phyloP scores from a whole-genome alignment of 2,329 filamentous ascomycete genomes.

The Alternaria dauci region DNA sequence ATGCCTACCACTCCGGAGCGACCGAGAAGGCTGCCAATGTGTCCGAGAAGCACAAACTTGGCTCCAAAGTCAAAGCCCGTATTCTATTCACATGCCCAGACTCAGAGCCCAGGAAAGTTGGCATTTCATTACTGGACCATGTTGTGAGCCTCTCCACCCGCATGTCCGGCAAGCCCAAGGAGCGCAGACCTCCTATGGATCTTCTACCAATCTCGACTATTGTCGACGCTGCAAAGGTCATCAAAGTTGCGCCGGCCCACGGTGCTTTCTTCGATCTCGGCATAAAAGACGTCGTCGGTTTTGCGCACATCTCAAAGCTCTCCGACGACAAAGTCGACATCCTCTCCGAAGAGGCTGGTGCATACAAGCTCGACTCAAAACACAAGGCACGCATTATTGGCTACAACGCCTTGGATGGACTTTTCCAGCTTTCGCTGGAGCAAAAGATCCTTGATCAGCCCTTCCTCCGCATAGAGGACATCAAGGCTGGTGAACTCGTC shows the following conservation, averaged over 20 bases:
- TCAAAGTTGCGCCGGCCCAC: constrained; percentile 78
- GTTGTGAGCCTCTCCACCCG: constrained; percentile 69
- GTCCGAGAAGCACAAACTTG: constrained; percentile 80
- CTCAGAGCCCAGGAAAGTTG: constrained; percentile 81
- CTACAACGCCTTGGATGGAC: constrained; percentile 85
- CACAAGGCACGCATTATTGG: constrained; percentile 85
- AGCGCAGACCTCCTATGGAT: constrained; percentile 64
- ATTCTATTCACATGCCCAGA: constrained; percentile 87
- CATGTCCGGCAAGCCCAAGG: constrained; percentile 47
- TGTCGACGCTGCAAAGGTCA: constrained; percentile 79
- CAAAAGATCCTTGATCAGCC: constrained; percentile 82
- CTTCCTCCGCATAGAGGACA: constrained; percentile 90
- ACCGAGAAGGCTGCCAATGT: constrained; percentile 74
- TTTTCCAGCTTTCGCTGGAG: constrained; percentile 87
- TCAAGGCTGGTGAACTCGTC: constrained; percentile 81
- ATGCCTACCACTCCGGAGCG: constrained; percentile 85
- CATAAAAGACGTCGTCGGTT: constrained; percentile 74
- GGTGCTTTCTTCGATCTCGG: constrained; percentile 83
- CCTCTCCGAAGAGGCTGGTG: constrained; percentile 77
- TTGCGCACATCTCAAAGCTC: constrained; percentile 92
- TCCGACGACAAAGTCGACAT: constrained; percentile 89
- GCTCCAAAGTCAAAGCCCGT: constrained; percentile 83
- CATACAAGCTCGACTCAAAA: constrained; percentile 77
- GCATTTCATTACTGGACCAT: constrained; percentile 88
- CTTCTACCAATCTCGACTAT: constrained; percentile 75